These are phyloP conservation scores for Warburgia ugandensis DNA, from an alignment of 164 flowering plant species.

Conservation along the genomic window DNA sequence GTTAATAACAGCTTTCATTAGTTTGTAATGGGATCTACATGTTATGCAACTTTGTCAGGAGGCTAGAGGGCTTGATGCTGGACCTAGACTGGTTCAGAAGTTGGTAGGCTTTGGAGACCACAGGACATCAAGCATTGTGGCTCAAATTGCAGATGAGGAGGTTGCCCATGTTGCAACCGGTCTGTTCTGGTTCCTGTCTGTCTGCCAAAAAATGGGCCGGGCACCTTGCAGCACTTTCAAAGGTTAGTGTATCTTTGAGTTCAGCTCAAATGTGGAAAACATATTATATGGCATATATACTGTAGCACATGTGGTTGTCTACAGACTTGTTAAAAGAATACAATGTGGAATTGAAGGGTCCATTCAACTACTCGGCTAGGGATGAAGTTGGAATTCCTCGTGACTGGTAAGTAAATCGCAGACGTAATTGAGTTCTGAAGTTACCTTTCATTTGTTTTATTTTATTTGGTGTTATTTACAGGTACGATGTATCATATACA, in stretches of 20 bases:
- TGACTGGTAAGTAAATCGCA: slow-evolving; percentile 65
- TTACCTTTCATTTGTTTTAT: background rate
- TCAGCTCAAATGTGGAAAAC: background rate
- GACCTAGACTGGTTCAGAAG: slow-evolving; percentile 80
- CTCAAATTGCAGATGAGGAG: slow-evolving; percentile 87
- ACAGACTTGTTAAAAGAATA: slow-evolving; percentile 70
- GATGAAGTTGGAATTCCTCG: slow-evolving; percentile 94
- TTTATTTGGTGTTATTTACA: slow-evolving; percentile 16
- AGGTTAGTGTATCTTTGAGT: slow-evolving; percentile 32
- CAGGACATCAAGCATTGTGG: slow-evolving; percentile 69
- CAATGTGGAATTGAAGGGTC: slow-evolving; percentile 82
- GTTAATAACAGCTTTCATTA: background rate
- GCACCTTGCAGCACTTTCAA: slow-evolving; percentile 65
- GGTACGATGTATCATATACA: slow-evolving; percentile 55
- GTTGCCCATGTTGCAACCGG: slow-evolving; percentile 97
- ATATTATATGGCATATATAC: too few relatives aligned
- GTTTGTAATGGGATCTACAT: too few relatives aligned
- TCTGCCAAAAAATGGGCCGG: slow-evolving; percentile 66
- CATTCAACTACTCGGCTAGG: slow-evolving; percentile 86
- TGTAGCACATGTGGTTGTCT: background rate
- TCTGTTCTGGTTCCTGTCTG: slow-evolving; percentile 70
- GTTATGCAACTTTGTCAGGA: slow-evolving; percentile 39
- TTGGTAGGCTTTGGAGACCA: slow-evolving; percentile 84
- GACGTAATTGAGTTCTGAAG: too few relatives aligned
- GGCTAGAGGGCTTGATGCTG: slow-evolving; percentile 99